Evolutionary conservation across 306 rosid genomes (phyloP), one percentile per base, ranked within the genome.

Genomic region (Acacia crassicarpa): DNA sequence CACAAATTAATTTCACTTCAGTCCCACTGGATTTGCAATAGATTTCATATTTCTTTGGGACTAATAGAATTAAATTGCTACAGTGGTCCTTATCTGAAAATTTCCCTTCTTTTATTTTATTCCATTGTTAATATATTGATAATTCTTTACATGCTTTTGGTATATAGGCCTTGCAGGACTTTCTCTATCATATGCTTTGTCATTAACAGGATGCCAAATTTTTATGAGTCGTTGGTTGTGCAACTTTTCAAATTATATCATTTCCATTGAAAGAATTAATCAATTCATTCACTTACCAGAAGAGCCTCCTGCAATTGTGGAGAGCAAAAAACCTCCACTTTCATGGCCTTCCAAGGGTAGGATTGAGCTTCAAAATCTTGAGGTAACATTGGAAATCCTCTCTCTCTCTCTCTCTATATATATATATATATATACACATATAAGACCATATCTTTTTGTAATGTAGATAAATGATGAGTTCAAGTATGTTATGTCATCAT

Each of bases 251-350:
- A 91, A 87, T 80, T 83, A 80, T 67, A 49, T 91, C 0, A 83
- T 94, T 74, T 94, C 93, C 0, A 89, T 91, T 35, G 98, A 94
- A 89, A 61, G 94, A 87, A 92, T 94, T 84, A 92, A 91, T 44
- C 98, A 92, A 56, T 94, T 91, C 82, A 91, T 91, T 77, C 87
- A 89, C 20, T 86, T 92, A 78, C 92, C 92, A 77, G 20, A 44
- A 17, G 95, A 94, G 77, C 95, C 94, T 86, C 89, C 87, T 0
- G 84, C 81, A 32, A 46, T 88, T 19, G 43, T 94, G 38, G 91
- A 86, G 56, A 84, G 78, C 23, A 90, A 32, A 4, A 77, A 88
- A 75, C 97, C 97, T 4, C 89, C 94, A 32, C 73, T 83, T 20
- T 86, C 88, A 25, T 88, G 93, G 96, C 95, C 97, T 32, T 69